A percentile compares a stretch with the other conserved stretches of the same genome.
These are phyloP conservation scores for Ogataea siamensis DNA, from an alignment of 805 yeast species.

Conservation along the genomic window DNA sequence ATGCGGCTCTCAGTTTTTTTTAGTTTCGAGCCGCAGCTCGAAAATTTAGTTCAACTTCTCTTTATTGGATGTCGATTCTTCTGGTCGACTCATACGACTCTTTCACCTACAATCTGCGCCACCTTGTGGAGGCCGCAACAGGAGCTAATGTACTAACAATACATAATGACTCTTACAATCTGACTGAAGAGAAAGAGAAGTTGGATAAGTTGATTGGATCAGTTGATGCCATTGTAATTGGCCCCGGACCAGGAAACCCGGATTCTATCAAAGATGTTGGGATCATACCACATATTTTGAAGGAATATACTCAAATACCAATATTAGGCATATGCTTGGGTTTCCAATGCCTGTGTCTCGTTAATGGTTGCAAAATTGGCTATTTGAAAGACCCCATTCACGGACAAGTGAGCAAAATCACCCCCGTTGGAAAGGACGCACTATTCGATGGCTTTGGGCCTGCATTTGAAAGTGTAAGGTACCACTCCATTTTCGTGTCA, in stretches of 20 bases:
- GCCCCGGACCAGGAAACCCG: constrained; percentile 99
- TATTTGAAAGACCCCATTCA: constrained; percentile 65
- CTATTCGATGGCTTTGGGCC: constrained; percentile 43
- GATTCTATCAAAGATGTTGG: constrained; percentile 62
- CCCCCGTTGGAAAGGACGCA: constrained; percentile 25
- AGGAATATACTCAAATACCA: constrained; percentile 47
- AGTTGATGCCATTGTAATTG: constrained; percentile 78
- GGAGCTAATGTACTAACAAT: constrained; percentile 51
- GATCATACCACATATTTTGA: constrained; percentile 56
- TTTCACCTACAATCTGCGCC: constrained; percentile 78
- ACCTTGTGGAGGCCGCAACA: constrained; percentile 55
- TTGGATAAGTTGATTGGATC: constrained; percentile 43
- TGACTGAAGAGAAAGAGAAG: constrained; percentile 32
- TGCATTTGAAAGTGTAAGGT: constrained; percentile 69
- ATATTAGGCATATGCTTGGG: constrained; percentile 92
- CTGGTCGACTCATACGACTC: constrained; percentile 94
- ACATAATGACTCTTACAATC: constrained; percentile 56
- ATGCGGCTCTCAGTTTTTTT: constrained; percentile 7
- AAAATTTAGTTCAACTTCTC: constrained; percentile 1
- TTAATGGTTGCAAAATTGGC: constrained; percentile 52
- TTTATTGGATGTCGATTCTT: constrained; percentile 46
- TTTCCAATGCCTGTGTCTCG: constrained; percentile 74
- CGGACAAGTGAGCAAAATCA: constrained; percentile 73
- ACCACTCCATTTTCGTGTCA: constrained; percentile 76
- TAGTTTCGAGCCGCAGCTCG: constrained; percentile 2